Evolutionary conservation across 352 stramenopile genomes (phyloP).

Genomic region (Phytophthora rubi): DNA sequence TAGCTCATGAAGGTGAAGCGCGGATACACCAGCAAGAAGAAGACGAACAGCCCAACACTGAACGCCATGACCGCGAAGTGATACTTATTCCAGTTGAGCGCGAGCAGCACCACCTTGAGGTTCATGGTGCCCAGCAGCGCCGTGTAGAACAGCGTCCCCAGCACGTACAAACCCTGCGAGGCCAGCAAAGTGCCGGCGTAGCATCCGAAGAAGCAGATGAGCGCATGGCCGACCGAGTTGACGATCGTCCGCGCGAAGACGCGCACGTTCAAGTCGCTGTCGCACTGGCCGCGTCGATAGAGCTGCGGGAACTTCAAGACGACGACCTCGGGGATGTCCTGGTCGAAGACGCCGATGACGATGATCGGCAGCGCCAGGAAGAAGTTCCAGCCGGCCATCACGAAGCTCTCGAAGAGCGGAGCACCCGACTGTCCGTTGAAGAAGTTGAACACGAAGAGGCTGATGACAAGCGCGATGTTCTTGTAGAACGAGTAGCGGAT

Average conservation of each 20-base stretch:
- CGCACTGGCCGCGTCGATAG: slow-evolving; percentile 49
- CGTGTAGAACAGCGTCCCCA: slow-evolving; percentile 75
- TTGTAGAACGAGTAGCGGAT: slow-evolving; percentile 99
- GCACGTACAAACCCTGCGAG: slow-evolving; percentile 48
- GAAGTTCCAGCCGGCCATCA: slow-evolving; percentile 86
- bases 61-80: slow-evolving; percentile 59
- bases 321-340: slow-evolving; percentile 61
- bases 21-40: slow-evolving; percentile 74
- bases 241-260: slow-evolving; percentile 60
- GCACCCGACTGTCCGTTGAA: slow-evolving; percentile 93
- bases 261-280: slow-evolving; percentile 71
- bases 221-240: slow-evolving; percentile 57
- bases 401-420: slow-evolving; percentile 81
- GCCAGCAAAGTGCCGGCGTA: slow-evolving; percentile 39
- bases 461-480: slow-evolving; percentile 95
- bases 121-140: slow-evolving; percentile 73
- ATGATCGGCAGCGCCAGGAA: slow-evolving; percentile 92
- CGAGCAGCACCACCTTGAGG: slow-evolving; percentile 70
- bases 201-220: slow-evolving; percentile 65
- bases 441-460: slow-evolving; percentile 92
- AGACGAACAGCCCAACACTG: slow-evolving; percentile 61
- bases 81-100: slow-evolving; percentile 72
- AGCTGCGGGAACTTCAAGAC: slow-evolving; percentile 62
- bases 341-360: slow-evolving; percentile 77
- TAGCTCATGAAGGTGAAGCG: slow-evolving; percentile 72